Percentiles rank a stretch among this genome's conserved stretches.
phyloP scores from a whole-genome alignment of 2,329 filamentous ascomycete genomes.

The Colletotrichum falcatum region DNA sequence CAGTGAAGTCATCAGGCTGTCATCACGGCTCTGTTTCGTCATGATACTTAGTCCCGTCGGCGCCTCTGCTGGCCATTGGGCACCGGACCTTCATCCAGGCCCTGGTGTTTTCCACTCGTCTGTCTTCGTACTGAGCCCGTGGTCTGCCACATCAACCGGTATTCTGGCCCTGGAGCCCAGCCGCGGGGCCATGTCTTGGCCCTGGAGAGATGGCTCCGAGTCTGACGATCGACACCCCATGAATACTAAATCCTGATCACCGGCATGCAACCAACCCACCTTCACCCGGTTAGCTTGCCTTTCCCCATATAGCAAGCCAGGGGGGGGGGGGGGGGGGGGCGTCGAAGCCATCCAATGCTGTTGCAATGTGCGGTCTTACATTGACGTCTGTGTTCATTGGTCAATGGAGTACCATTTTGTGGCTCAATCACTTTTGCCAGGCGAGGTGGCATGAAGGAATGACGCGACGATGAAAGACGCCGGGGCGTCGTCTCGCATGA shows the following conservation, averaged over 20 bases:
- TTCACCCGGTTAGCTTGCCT: neutral
- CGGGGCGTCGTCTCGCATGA: neutral
- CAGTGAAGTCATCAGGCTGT: neutral
- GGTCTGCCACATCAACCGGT: neutral
- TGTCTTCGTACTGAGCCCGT: neutral
- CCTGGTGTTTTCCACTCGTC: too few relatives aligned
- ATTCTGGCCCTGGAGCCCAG: neutral
- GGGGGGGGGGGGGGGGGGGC: too few relatives aligned
- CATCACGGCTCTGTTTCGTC: neutral
- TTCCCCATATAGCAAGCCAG: neutral
- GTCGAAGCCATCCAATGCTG: neutral
- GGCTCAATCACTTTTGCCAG: neutral
- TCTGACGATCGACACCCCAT: conserved; percentile 4
- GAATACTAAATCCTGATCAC: neutral
- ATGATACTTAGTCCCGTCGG: neutral
- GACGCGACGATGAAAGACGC: neutral
- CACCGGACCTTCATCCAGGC: too few relatives aligned
- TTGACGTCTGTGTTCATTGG: neutral
- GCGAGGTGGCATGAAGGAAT: neutral
- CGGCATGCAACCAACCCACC: conserved; percentile 1
- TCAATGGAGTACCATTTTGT: too few relatives aligned
- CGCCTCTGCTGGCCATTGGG: neutral
- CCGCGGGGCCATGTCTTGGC: neutral
- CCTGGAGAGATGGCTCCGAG: neutral
- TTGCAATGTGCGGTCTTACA: neutral